Percentiles rank a stretch among this genome's conserved stretches.
These are phyloP conservation scores for Otatea glauca DNA, from an alignment of 176 grass and related monocot genomes.

Conservation along the genomic window DNA sequence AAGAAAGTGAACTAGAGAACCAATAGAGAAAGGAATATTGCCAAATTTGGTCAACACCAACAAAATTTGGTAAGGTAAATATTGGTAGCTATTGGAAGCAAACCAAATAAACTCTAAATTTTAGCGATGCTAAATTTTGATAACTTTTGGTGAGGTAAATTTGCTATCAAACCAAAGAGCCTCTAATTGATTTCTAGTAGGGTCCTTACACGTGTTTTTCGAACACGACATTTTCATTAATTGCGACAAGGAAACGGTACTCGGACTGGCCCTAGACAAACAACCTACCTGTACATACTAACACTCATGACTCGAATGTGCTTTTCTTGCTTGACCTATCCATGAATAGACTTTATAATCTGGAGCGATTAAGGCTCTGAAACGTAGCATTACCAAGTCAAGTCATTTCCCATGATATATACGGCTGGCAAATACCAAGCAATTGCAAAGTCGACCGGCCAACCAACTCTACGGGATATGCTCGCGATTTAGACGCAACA, in stretches of 20 bases:
- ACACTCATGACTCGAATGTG: neutral
- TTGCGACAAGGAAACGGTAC: neutral
- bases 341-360: neutral
- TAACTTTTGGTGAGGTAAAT: no score
- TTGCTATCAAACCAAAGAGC: no score
- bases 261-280: neutral
- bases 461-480: neutral
- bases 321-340: conserved; percentile 30
- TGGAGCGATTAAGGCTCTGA: neutral
- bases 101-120: no score
- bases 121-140: no score
- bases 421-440: neutral
- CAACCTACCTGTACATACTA: neutral
- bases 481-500: neutral
- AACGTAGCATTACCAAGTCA: conserved; percentile 21
- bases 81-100: no score
- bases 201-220: neutral
- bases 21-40: no score
- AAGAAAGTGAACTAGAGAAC: no score
- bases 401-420: conserved; percentile 7
- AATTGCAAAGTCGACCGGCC: conserved; percentile 5
- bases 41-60: no score
- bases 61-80: no score
- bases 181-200: no score
- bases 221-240: neutral